phyloP scores from a whole-genome alignment of 2,329 filamentous ascomycete genomes.

The Fusarium euwallaceae region DNA sequence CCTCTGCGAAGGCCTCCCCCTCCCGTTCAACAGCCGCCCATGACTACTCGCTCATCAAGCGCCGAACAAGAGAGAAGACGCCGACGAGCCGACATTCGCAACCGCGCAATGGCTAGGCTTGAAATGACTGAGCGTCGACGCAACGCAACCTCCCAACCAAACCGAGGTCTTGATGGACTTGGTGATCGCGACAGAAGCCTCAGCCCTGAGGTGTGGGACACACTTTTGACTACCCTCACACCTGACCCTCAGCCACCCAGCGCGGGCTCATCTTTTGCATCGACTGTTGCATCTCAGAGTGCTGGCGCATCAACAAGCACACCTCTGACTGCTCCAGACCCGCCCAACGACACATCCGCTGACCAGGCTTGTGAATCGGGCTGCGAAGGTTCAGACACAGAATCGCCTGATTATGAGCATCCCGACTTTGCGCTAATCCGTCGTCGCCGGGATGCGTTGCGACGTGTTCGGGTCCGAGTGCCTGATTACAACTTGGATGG shows the following conservation, averaged over 20 bases:
- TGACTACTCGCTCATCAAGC: conserved; percentile 3
- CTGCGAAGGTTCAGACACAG: conserved; percentile 68
- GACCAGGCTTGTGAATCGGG: conserved; percentile 65
- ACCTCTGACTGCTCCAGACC: conserved; percentile 49
- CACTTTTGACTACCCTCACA: conserved; percentile 81
- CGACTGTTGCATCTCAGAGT: conserved; percentile 62
- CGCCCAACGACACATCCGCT: conserved; percentile 49
- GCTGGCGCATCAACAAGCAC: conserved; percentile 61
- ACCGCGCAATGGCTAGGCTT: neutral
- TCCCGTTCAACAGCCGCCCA: conserved; percentile 8
- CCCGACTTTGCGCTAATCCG: conserved; percentile 26
- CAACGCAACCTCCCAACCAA: conserved; percentile 18
- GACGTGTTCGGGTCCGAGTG: conserved; percentile 35
- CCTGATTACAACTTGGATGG: conserved; percentile 34
- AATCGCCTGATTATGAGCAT: conserved; percentile 62
- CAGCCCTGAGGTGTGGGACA: conserved; percentile 86
- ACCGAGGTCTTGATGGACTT: conserved; percentile 72
- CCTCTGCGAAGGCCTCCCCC: conserved; percentile 4
- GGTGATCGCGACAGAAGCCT: conserved; percentile 87
- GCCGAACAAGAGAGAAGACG: conserved; percentile 5
- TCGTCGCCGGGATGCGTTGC: conserved; percentile 29
- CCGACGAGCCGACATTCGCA: conserved; percentile 1
- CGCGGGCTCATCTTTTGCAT: conserved; percentile 85
- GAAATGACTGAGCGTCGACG: conserved; percentile 4
- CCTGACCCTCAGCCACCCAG: conserved; percentile 87